These are phyloP conservation scores for Purshia tridentata DNA, from an alignment of 306 rosid species.

Conservation along the genomic window DNA sequence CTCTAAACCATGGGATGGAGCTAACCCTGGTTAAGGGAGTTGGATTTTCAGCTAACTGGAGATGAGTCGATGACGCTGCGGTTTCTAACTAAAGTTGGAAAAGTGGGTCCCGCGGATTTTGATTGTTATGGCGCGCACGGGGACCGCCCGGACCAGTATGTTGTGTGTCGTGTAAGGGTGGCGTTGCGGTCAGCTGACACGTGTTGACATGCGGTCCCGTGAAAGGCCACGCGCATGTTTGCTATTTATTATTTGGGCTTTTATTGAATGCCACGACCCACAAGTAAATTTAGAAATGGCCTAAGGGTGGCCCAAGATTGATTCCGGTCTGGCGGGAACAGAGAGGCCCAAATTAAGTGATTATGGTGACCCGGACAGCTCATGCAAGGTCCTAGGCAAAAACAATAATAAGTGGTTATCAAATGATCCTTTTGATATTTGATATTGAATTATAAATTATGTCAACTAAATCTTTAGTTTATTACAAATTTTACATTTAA, in stretches of 20 bases:
- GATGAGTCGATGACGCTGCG: constrained; percentile 1
- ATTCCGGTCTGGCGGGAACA: no score
- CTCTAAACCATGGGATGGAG: constrained; percentile 15
- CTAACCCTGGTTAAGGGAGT: constrained; percentile 45
- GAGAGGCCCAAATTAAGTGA: no score
- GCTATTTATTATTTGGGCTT: not conserved
- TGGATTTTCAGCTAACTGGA: constrained; percentile 6
- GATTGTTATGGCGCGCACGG: not conserved
- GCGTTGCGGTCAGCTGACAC: not conserved
- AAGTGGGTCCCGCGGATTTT: constrained; percentile 24
- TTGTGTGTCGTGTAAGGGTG: not conserved
- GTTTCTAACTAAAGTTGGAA: constrained; percentile 35
- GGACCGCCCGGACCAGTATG: not conserved
- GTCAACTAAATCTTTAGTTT: no score
- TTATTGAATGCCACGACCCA: not conserved
- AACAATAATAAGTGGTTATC: no score
- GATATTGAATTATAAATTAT: no score
- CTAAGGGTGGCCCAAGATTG: no score
- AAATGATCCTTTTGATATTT: no score
- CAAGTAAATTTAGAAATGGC: not conserved
- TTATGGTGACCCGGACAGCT: no score
- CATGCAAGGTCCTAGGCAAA: no score
- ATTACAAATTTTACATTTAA: no score
- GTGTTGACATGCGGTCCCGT: constrained; percentile 1
- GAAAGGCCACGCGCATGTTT: not conserved